phyloP scores from a whole-genome alignment of 345 rosid genomes.

The Leavenworthia alabamica region DNA sequence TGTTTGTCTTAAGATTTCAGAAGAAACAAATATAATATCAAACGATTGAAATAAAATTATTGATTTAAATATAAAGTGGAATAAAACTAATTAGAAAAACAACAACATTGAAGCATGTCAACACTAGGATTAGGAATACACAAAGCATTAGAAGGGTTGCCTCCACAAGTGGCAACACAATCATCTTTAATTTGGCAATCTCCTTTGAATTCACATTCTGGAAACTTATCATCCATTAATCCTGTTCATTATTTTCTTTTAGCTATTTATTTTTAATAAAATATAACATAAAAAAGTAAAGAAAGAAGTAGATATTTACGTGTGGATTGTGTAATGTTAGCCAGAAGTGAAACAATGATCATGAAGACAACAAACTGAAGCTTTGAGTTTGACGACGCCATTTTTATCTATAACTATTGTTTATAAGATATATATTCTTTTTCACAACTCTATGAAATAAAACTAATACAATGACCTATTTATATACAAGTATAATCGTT shows the following conservation, averaged over 20 bases:
- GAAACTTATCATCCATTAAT: constrained; percentile 8
- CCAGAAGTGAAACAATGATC: constrained; percentile 17
- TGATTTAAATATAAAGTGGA: too few species aligned
- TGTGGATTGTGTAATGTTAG: constrained; percentile 6
- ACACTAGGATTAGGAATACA: constrained; percentile 20
- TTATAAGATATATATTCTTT: background rate
- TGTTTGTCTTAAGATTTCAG: too few species aligned
- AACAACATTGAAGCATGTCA: constrained; percentile 18
- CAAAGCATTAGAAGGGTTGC: constrained; percentile 14
- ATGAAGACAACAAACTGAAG: constrained; percentile 15
- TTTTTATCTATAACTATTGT: background rate
- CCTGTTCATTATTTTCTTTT: too few species aligned
- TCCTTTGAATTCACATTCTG: constrained; percentile 22
- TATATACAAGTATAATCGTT: background rate
- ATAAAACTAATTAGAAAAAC: constrained; percentile 4
- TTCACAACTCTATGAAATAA: background rate
- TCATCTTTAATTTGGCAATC: constrained; percentile 6
- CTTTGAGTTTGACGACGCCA: constrained; percentile 12
- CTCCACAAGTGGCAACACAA: constrained; percentile 15
- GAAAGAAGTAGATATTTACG: background rate
- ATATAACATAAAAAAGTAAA: too few species aligned
- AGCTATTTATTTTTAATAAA: too few species aligned
- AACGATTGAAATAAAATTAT: background rate
- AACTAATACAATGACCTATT: background rate
- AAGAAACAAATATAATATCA: too few species aligned